phyloP scores from a whole-genome alignment of 2,329 filamentous ascomycete species.

The Zasmidium cellare region DNA sequence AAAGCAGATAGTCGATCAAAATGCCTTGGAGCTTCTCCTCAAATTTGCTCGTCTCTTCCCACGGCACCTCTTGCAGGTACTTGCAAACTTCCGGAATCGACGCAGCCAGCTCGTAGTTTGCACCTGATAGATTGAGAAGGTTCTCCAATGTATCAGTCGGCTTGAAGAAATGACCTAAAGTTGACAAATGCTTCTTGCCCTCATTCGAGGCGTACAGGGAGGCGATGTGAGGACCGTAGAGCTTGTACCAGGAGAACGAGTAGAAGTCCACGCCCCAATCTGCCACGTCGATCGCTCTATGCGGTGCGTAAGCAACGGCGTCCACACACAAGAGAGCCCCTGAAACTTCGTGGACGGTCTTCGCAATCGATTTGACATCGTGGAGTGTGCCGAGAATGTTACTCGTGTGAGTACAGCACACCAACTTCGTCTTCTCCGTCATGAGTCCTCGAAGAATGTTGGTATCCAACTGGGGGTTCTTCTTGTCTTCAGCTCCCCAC shows the following conservation, averaged over 20 bases:
- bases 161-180: slow-evolving; percentile 70
- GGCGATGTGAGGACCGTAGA: slow-evolving; percentile 74
- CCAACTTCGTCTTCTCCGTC: slow-evolving; percentile 64
- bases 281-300: slow-evolving; percentile 68
- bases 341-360: slow-evolving; percentile 53
- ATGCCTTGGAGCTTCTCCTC: slow-evolving; percentile 61
- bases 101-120: slow-evolving; percentile 69
- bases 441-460: slow-evolving; percentile 61
- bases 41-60: slow-evolving; percentile 57
- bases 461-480: slow-evolving; percentile 60
- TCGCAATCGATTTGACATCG: slow-evolving; percentile 58
- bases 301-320: slow-evolving; percentile 74
- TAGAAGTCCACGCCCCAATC: slow-evolving; percentile 73
- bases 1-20: slow-evolving; percentile 60
- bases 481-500: slow-evolving; percentile 55
- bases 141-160: slow-evolving; percentile 57
- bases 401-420: slow-evolving; percentile 71
- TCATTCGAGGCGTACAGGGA: slow-evolving; percentile 65
- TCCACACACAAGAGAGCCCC: slow-evolving; percentile 69
- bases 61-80: slow-evolving; percentile 51
- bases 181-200: slow-evolving; percentile 58
- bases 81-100: slow-evolving; percentile 61
- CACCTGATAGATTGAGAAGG: slow-evolving; percentile 67
- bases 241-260: slow-evolving; percentile 79
- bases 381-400: slow-evolving; percentile 74